A percentile compares a stretch with the other conserved stretches of the same genome.
These are phyloP conservation scores for Pelargonium nanum DNA, from an alignment of 345 rosid genomes.

Conservation along the genomic window DNA sequence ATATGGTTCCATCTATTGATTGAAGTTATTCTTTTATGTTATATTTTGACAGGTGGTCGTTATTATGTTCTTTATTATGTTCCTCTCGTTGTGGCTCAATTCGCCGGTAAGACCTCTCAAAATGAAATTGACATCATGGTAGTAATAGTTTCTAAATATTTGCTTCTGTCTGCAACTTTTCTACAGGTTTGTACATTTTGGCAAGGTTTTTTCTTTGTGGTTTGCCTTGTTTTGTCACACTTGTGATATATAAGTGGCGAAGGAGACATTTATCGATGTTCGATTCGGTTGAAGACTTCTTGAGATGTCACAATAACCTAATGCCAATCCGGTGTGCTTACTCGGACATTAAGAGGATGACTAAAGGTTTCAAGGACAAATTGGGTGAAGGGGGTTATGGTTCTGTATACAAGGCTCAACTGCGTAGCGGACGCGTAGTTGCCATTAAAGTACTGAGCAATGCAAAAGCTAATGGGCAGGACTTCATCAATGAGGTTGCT, in stretches of 20 bases:
- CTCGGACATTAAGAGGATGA: neutral
- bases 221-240: neutral
- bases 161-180: neutral
- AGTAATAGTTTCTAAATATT: neutral
- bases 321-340: neutral
- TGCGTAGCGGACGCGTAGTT: neutral
- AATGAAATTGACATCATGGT: neutral
- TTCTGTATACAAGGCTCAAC: conserved; percentile 1
- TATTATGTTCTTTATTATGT: no score
- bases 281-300: neutral
- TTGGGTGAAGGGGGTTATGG: conserved; percentile 2
- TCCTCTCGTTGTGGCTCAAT: no score
- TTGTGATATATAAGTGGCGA: neutral
- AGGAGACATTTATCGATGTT: neutral
- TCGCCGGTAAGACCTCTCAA: no score
- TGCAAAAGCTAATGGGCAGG: neutral
- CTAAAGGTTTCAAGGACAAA: neutral
- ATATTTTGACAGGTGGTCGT: no score
- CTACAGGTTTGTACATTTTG: neutral
- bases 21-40: no score
- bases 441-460: neutral
- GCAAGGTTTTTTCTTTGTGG: neutral
- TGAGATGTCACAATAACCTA: neutral
- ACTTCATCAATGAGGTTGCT: conserved; percentile 1
- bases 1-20: no score